phyloP scores from a whole-genome alignment of 1,284 basidiomycete genomes.

The Athelia sp. region DNA sequence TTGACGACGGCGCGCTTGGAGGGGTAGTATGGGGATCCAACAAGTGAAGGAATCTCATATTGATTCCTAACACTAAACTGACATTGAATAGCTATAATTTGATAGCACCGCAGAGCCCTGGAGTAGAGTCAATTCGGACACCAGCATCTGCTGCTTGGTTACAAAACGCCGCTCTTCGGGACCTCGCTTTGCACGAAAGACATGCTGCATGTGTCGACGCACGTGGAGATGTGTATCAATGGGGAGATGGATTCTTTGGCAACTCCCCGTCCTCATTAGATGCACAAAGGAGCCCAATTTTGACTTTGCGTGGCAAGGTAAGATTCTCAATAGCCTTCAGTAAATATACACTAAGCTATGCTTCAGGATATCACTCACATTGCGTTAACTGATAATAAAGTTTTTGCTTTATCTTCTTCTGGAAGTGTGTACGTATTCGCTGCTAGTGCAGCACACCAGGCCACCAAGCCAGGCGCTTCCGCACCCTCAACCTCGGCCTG shows the following conservation, averaged over 20 bases:
- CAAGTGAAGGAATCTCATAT: conserved; percentile 32
- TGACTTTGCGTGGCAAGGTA: conserved; percentile 73
- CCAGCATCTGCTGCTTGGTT: conserved; percentile 53
- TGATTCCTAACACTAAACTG: background rate
- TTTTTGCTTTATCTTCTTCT: conserved; percentile 72
- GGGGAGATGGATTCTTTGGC: conserved; percentile 68
- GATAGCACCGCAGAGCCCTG: conserved; percentile 33
- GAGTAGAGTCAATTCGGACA: conserved; percentile 35
- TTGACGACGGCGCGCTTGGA: conserved; percentile 26
- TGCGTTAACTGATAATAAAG: conserved; percentile 48
- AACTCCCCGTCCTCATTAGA: conserved; percentile 14
- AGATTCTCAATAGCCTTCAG: no score
- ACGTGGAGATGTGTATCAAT: conserved; percentile 85
- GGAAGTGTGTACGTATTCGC: conserved; percentile 73
- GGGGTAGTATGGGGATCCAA: conserved; percentile 57
- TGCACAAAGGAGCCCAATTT: conserved; percentile 30
- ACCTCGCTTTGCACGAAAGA: conserved; percentile 68
- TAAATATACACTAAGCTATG: no score
- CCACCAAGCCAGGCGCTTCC: no score
- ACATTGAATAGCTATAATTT: conserved; percentile 34
- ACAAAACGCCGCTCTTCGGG: conserved; percentile 64
- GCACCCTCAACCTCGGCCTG: conserved; percentile 42
- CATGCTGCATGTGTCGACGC: conserved; percentile 86
- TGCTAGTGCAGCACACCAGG: conserved; percentile 43
- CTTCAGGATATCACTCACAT: conserved; percentile 69